Conservation (phyloP, 2,329 filamentous ascomycete species). For the Fusarium nisikadoi region DNA sequence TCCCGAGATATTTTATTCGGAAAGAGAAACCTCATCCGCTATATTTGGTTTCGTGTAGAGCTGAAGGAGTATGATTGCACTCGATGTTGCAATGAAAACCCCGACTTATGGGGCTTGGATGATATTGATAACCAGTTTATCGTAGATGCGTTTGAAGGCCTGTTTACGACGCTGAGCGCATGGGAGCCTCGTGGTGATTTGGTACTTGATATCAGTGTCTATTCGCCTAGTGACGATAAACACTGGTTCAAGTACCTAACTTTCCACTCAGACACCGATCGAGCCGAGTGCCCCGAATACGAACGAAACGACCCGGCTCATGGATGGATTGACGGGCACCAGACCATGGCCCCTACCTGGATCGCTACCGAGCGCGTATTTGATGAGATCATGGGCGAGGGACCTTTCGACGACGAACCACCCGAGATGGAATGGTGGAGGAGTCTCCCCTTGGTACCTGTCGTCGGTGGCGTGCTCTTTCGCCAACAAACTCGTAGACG, state of each 20-base stretch:
- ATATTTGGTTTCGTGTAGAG: constrained; percentile 47
- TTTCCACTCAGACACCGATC: constrained; percentile 34
- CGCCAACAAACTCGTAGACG: constrained; percentile 47
- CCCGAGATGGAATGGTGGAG: constrained; percentile 49
- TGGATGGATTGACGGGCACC: constrained; percentile 46
- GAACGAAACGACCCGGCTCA: constrained; percentile 42
- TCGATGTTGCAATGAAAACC: constrained; percentile 16
- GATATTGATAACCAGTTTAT: constrained; percentile 43
- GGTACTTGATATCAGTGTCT: constrained; percentile 51
- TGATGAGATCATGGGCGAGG: constrained; percentile 45
- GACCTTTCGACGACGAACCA: constrained; percentile 43
- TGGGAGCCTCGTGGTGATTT: constrained; percentile 49
- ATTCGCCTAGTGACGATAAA: constrained; percentile 51
- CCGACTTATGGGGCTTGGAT: constrained; percentile 30
- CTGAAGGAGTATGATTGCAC: constrained; percentile 42
- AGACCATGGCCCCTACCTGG: constrained; percentile 25
- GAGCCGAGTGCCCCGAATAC: constrained; percentile 10
- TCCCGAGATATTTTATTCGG: constrained; percentile 36
- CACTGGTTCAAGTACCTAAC: constrained; percentile 51
- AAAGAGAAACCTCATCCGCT: constrained; percentile 39
- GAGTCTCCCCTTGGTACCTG: constrained; percentile 48
- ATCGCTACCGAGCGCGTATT: constrained; percentile 38
- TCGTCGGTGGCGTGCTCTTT: constrained; percentile 48
- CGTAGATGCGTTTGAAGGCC: constrained; percentile 43
- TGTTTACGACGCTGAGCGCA: constrained; percentile 47